Evolutionary conservation across 2,329 filamentous ascomycete species (phyloP).

Genomic region (Cryphonectria parasitica): DNA sequence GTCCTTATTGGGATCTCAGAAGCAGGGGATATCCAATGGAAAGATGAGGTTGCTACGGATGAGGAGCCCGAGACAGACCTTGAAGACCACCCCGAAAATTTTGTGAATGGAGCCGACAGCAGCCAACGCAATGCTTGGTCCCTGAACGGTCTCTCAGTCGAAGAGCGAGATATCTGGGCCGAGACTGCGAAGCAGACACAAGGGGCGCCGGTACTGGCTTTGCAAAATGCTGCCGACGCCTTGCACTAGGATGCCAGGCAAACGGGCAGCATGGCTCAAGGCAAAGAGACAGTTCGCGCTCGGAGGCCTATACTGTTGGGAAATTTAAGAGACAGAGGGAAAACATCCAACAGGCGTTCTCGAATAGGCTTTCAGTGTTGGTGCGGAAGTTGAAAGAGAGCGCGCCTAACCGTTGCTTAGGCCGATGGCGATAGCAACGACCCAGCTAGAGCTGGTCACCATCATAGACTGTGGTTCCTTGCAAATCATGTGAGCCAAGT

Average conservation of each 20-base stretch:
- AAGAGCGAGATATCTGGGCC: conserved; percentile 19
- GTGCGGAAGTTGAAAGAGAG: background rate
- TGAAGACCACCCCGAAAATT: background rate
- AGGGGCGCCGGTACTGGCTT: background rate
- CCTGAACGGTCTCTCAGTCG: background rate
- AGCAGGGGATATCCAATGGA: background rate
- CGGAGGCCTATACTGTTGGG: background rate
- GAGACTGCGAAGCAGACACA: conserved; percentile 12
- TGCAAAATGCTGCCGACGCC: background rate
- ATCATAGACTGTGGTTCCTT: conserved; percentile 12
- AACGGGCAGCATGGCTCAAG: background rate
- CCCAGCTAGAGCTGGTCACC: no score
- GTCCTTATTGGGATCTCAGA: background rate
- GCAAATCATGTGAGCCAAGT: conserved; percentile 23
- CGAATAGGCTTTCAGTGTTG: background rate
- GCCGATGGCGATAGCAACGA: background rate
- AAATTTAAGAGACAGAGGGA: background rate
- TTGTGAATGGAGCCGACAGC: background rate
- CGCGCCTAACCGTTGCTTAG: background rate
- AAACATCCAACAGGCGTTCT: background rate
- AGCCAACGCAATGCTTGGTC: background rate
- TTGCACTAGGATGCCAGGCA: background rate
- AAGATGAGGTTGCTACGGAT: background rate
- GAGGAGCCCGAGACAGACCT: background rate
- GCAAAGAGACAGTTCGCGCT: no score